Evolutionary conservation across 1,284 basidiomycete species (phyloP), one percentile per base, ranked within the genome.

Genomic region (Cutaneotrichosporon mucoides): DNA sequence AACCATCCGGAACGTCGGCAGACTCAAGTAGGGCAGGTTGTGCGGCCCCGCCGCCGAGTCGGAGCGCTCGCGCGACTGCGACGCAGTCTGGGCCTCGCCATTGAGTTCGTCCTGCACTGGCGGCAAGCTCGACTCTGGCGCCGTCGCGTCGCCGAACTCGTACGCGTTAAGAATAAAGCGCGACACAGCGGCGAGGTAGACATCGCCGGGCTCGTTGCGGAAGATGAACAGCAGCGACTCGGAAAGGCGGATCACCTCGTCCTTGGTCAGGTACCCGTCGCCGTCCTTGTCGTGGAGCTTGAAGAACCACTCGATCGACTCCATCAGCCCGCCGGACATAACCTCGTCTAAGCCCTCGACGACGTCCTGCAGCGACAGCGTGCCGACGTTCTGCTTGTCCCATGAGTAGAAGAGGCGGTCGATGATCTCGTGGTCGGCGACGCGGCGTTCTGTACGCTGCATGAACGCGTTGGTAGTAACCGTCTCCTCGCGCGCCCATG

Each of bases 241-340:
- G 3, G 94, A 97, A 43, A 99, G 79, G 53, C 83, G 81, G 66
- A 99, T 80, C 36, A 98, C 90, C 76, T 99, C 95, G 70, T 98
- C 94, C 77, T 95, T 97, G 2, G 93, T 95, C 63, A 99, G 80
- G 72, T 83, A 93, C 0, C 92, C 92, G 71, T 98, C 93, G 66
- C 91, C 92, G 76, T 98, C 89, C 78, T 94, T 94, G 80, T 97
- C 93, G 68, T 97, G 92, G 66, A 99, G 77, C 66, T 90, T 89
- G 79, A 99, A 98, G 80, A 99, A 95, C 93, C 95, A 98, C 75
- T 96, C 90, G 68, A 98, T 97, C 69, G 91, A 95, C 62, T 93
- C 90, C 92, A 98, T 96, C 62, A 99, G 81, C 73, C 96, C 96
- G 64, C 92, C 94, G 77, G 92, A 90, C 86, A 98, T 91, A 57